phyloP scores from a whole-genome alignment of 2,329 filamentous ascomycete genomes.

The Aspergillus transmontanensis region DNA sequence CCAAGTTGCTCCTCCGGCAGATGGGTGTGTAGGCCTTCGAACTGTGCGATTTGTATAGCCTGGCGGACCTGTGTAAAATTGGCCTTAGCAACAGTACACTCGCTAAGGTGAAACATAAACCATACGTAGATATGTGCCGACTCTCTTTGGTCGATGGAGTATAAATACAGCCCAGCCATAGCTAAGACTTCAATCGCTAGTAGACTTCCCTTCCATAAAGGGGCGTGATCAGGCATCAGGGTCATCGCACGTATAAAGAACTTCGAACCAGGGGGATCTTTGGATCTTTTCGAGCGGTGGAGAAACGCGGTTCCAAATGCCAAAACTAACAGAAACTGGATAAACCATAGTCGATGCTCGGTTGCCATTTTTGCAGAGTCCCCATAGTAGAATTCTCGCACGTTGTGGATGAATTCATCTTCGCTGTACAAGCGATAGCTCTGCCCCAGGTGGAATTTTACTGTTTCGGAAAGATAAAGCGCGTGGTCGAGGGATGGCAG shows the following conservation, averaged over 20 bases:
- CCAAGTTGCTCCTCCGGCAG: not conserved
- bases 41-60: not conserved
- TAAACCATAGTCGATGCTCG: not conserved
- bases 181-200: not conserved
- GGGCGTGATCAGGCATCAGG: not conserved
- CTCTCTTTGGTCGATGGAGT: not conserved
- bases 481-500: not conserved
- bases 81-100: not conserved
- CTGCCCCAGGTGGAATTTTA: not conserved
- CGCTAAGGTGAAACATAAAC: rapidly evolving
- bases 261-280: not conserved
- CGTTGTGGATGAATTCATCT: not conserved
- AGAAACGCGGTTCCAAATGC: not conserved
- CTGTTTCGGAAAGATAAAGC: not conserved
- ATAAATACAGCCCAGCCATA: not conserved
- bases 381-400: not conserved
- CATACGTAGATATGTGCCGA: not conserved
- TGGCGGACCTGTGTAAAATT: not conserved
- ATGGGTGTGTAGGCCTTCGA: not conserved
- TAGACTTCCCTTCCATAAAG: not conserved
- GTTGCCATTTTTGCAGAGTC: not conserved
- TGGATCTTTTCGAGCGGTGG: not conserved
- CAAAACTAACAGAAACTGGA: not conserved
- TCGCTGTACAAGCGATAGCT: not conserved
- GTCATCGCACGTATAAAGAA: not conserved